Base-by-base conservation (phyloP, 805 yeast species). In the Clavispora vitiphila region DNA sequence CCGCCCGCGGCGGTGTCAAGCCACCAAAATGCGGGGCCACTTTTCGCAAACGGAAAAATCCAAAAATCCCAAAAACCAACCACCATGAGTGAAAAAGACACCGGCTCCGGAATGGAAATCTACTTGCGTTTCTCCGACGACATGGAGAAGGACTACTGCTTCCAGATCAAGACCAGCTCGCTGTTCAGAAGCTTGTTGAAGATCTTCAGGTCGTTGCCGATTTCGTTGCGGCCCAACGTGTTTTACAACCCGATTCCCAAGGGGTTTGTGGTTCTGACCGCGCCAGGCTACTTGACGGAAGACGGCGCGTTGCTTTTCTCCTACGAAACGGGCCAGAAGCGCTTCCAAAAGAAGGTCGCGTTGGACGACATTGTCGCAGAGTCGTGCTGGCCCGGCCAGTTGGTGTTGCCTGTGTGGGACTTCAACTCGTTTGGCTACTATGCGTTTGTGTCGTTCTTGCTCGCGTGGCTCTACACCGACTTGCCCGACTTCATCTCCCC, bases 401-500 rank as follows among this genome's bases (percentile, higher is more conserved):
- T 93, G 61, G 69, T 93, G 43, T 55, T 83, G 15, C 96, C 96
- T 4, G 61, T 71, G 20, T 87, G 95, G 89, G 65, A 69, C 46
- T 65, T 65, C 44, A 69, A 77, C 54, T 52, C 62, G 21, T 64
- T 68, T 45, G 71, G 68, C 22, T 72, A 62, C 48, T 66, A 71
- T 50, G 50, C 70, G 25, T 57, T 73, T 40, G 38, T 68, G 14
- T 38, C 71, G 1, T 43, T 67, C 4, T 64, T 86, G 53, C 39
- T 75, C 8, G 64, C 66, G 14, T 93, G 99, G 98, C 74, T 93
- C 44, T 93, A 90, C 62, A 81, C 96, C 1, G 98, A 93, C 66
- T 73, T 93, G 60, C 99, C 99, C 2, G 96, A 88, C 57, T 76
- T 71, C 53, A 69, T 88, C 40, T 78, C 90, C 26, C 97, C 97